Percentiles rank a stretch among this genome's conserved stretches.
These are phyloP conservation scores for Mycena sp. DNA, from an alignment of 1,284 basidiomycete species.

Conservation along the genomic window DNA sequence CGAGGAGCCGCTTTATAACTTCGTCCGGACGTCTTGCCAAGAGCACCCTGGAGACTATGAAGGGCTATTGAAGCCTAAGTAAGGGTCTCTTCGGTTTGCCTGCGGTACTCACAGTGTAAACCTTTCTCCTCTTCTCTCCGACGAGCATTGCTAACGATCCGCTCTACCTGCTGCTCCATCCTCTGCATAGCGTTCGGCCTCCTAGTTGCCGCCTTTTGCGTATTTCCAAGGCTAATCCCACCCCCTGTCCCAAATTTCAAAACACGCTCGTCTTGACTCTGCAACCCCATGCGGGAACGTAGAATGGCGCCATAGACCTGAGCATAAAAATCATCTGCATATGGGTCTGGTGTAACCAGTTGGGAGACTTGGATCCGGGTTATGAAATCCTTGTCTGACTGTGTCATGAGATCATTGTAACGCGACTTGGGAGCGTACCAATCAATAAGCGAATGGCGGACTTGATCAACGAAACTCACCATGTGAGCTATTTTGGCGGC, in stretches of 20 bases:
- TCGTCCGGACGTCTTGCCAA: constrained; percentile 92
- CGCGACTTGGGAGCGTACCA: constrained; percentile 81
- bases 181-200: constrained; percentile 95
- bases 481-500: constrained; percentile 88
- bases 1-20: constrained; percentile 96
- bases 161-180: constrained; percentile 97
- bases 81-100: neutral
- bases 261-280: constrained; percentile 76
- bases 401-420: constrained; percentile 98
- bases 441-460: constrained; percentile 20
- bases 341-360: constrained; percentile 95
- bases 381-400: constrained; percentile 99
- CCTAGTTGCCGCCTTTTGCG: constrained; percentile 66
- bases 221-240: constrained; percentile 83
- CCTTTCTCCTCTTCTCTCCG: constrained; percentile 87
- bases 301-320: constrained; percentile 92
- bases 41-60: constrained; percentile 91
- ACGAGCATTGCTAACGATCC: constrained; percentile 93
- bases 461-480: constrained; percentile 51
- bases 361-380: constrained; percentile 99
- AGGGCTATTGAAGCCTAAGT: constrained; percentile 54
- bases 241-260: constrained; percentile 84
- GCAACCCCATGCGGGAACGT: constrained; percentile 80
- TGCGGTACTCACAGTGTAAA: constrained; percentile 62
- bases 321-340: constrained; percentile 98